These are phyloP conservation scores for Stagonosporopsis rhizophila DNA, from an alignment of 2,329 filamentous ascomycete genomes.

Conservation along the genomic window DNA sequence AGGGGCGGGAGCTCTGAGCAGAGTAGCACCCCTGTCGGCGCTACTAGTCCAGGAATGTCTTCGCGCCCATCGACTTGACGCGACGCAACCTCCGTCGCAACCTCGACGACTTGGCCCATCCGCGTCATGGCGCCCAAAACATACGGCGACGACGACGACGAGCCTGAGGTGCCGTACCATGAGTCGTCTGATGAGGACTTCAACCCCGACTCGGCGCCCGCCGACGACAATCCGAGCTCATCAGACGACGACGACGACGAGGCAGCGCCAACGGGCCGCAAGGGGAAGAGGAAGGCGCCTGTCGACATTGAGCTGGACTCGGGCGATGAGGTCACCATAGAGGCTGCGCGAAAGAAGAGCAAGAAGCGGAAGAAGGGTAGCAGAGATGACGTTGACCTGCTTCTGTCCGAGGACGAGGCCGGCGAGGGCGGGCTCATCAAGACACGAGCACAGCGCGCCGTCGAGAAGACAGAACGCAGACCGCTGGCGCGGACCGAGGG, in stretches of 20 bases:
- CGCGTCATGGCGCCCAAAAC: conserved; percentile 38
- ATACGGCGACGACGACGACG: conserved; percentile 38
- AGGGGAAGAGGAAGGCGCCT: conserved; percentile 44
- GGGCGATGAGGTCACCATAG: conserved; percentile 74
- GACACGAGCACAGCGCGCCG: conserved; percentile 73
- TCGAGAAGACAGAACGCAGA: conserved; percentile 67
- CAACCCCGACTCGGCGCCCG: conserved; percentile 69
- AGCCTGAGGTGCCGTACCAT: conserved; percentile 57
- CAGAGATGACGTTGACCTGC: conserved; percentile 32
- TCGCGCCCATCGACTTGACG: conserved; percentile 23
- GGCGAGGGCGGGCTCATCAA: conserved; percentile 69
- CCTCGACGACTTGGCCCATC: not conserved
- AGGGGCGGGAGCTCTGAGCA: not conserved
- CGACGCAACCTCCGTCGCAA: not conserved
- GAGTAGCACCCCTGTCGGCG: conserved; percentile 11
- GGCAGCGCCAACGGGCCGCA: conserved; percentile 29
- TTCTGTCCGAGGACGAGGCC: conserved; percentile 54
- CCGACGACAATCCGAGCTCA: conserved; percentile 60
- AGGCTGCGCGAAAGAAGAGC: conserved; percentile 63
- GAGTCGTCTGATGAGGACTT: conserved; percentile 77
- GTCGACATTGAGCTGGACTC: conserved; percentile 55
- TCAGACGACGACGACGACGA: conserved; percentile 48
- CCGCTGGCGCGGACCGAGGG: conserved; percentile 61
- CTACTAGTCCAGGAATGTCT: conserved; percentile 19
- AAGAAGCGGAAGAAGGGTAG: conserved; percentile 49